Percentiles rank a stretch among this genome's conserved stretches.
Evolutionary conservation across 441 rosid genomes (phyloP).

Genomic region (Jatropha podagrica): DNA sequence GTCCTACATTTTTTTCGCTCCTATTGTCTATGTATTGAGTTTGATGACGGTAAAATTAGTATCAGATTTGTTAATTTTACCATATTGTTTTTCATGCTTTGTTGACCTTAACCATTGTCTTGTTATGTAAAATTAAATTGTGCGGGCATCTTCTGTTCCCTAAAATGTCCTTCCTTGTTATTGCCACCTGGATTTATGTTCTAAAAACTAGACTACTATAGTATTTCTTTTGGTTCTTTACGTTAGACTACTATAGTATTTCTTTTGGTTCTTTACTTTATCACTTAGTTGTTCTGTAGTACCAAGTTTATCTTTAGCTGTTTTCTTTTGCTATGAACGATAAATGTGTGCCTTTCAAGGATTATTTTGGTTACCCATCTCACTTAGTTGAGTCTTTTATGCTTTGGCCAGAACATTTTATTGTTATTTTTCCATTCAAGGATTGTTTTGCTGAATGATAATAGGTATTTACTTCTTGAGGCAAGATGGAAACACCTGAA

Average conservation of each 20-base stretch:
- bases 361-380: neutral
- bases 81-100: neutral
- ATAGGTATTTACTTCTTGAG: slow-evolving; percentile 28
- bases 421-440: slow-evolving; percentile 8
- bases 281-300: neutral
- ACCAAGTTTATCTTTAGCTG: neutral
- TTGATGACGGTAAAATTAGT: neutral
- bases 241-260: neutral
- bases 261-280: neutral
- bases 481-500: slow-evolving; percentile 31
- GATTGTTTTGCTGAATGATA: slow-evolving; percentile 3
- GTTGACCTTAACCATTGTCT: neutral
- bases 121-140: neutral
- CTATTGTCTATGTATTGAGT: no score
- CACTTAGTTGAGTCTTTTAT: neutral
- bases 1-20: no score
- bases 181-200: neutral
- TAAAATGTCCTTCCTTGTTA: neutral
- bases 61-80: neutral
- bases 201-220: neutral
- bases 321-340: neutral
- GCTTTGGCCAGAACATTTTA: neutral
- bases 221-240: neutral
- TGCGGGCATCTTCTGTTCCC: neutral
- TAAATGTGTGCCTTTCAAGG: neutral